Conservation (phyloP, 345 rosid genomes). For the Arabis alpina region DNA sequence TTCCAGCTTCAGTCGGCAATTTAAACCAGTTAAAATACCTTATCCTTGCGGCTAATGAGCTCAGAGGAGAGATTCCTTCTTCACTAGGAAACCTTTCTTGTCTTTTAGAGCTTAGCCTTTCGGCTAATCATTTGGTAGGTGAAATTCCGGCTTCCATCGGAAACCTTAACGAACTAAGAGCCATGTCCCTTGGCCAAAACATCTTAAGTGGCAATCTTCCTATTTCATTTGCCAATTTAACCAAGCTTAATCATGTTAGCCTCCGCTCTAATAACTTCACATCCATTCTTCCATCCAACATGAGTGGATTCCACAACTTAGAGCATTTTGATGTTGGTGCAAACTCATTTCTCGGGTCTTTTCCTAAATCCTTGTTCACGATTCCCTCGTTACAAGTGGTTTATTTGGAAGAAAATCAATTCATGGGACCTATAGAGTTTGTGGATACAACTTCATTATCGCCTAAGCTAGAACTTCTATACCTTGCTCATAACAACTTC, state of each 20-base stretch:
- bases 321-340: neutral
- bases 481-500: neutral
- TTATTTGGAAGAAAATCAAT: neutral
- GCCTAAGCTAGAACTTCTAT: neutral
- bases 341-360: constrained; percentile 4
- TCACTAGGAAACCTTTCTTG: constrained; percentile 29
- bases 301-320: constrained; percentile 6
- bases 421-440: constrained; percentile 12
- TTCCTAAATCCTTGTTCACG: neutral
- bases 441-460: neutral
- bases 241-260: neutral
- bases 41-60: no score
- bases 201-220: neutral
- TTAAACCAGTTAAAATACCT: no score
- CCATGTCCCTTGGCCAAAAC: neutral
- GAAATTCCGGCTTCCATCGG: neutral
- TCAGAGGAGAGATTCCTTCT: constrained; percentile 22
- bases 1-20: no score
- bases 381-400: neutral
- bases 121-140: neutral
- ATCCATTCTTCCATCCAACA: constrained; percentile 4
- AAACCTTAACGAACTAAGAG: neutral
- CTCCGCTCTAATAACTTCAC: neutral
- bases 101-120: neutral
- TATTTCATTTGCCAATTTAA: neutral